A percentile compares a stretch with the other conserved stretches of the same genome.
These are phyloP conservation scores for Nissolia schottii DNA, from an alignment of 306 rosid species.

Conservation along the genomic window DNA sequence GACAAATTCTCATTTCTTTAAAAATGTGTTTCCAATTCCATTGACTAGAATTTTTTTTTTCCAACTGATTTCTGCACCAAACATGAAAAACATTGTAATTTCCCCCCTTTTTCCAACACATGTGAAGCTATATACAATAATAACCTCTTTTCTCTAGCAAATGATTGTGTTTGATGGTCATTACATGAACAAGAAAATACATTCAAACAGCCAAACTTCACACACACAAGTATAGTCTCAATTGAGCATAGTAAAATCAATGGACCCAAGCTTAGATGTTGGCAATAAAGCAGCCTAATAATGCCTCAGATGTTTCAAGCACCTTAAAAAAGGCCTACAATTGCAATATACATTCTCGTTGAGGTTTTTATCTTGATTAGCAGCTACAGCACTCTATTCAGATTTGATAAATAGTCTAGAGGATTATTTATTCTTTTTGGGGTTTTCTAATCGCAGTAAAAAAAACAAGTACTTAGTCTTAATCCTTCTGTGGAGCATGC, in stretches of 20 bases:
- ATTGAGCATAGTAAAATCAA: too few relatives aligned
- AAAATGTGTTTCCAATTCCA: neutral
- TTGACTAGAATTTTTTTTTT: neutral
- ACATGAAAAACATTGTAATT: neutral
- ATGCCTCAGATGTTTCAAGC: neutral
- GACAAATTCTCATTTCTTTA: neutral
- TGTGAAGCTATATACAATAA: neutral
- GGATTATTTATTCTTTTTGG: too few relatives aligned
- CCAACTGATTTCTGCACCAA: neutral
- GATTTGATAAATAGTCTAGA: neutral
- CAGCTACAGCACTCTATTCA: too few relatives aligned
- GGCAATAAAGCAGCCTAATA: neutral
- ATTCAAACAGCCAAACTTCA: neutral
- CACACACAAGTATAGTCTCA: too few relatives aligned
- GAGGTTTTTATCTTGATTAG: too few relatives aligned
- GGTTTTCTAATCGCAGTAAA: neutral
- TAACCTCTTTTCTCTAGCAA: neutral
- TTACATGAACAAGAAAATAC: neutral
- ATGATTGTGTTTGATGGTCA: neutral
- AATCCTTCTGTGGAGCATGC: neutral
- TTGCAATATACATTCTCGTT: neutral
- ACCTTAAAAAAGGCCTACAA: neutral
- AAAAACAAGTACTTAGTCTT: neutral
- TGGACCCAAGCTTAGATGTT: neutral
- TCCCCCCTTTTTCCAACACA: neutral